Evolutionary conservation across 495 filamentous ascomycete genomes (phyloP).

Genomic region (Hyaloscypha hepaticicola): DNA sequence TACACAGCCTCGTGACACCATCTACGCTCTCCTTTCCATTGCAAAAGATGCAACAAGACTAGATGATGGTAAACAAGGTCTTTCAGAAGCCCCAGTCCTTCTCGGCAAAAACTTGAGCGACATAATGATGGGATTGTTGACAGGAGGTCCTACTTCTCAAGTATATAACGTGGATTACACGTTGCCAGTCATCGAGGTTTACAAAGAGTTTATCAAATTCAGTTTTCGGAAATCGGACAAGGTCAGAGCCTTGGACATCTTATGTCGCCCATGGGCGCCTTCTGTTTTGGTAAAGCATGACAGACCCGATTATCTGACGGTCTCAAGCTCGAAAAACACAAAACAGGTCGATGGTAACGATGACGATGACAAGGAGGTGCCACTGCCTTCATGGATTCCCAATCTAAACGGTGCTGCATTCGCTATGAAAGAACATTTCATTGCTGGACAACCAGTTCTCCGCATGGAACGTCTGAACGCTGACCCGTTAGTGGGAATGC

Average conservation of each 20-base stretch:
- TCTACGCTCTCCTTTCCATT: constrained; percentile 10
- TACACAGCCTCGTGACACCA: constrained; percentile 14
- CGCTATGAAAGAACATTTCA: constrained; percentile 1
- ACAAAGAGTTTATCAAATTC: constrained; percentile 2
- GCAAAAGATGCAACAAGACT: constrained; percentile 3
- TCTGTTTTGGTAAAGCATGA: background rate
- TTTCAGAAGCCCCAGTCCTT: too few relatives aligned
- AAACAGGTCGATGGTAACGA: background rate
- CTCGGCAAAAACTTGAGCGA: background rate
- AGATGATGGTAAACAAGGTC: too few relatives aligned
- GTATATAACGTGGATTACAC: background rate
- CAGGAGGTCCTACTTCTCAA: too few relatives aligned
- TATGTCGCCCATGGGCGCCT: constrained; percentile 11
- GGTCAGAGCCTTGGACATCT: constrained; percentile 1
- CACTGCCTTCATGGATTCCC: constrained; percentile 2
- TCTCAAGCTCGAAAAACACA: too few relatives aligned
- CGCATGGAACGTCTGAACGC: constrained; percentile 6
- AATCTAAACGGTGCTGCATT: background rate
- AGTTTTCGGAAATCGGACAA: background rate
- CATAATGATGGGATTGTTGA: background rate
- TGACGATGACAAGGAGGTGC: background rate
- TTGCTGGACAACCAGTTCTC: too few relatives aligned
- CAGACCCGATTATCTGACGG: background rate
- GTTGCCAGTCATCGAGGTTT: constrained; percentile 4
- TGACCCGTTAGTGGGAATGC: constrained; percentile 34